These are phyloP conservation scores for Monilinia aucupariae DNA, from an alignment of 2,329 filamentous ascomycete species.

Conservation along the genomic window DNA sequence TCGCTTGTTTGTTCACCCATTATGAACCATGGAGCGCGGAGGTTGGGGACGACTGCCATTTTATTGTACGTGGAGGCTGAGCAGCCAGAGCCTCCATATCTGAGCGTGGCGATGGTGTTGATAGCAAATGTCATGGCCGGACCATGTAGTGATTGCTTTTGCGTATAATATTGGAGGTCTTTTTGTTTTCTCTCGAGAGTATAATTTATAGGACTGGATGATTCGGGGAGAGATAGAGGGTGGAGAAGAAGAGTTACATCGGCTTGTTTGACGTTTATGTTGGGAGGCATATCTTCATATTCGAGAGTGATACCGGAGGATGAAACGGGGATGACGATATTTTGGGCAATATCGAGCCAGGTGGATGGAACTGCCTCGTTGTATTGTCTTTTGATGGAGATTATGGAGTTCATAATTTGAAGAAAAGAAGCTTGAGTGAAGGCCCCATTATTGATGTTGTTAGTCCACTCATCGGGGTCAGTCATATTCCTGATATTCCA, in stretches of 20 bases:
- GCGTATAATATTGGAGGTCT: slow-evolving; percentile 20
- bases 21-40: slow-evolving; percentile 62
- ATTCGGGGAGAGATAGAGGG: slow-evolving; percentile 12
- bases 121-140: slow-evolving; percentile 71
- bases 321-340: slow-evolving; percentile 50
- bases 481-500: slow-evolving; percentile 56
- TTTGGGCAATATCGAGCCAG: slow-evolving; percentile 50
- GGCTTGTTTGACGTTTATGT: slow-evolving; percentile 24
- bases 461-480: slow-evolving; percentile 45
- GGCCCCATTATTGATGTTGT: slow-evolving; percentile 49
- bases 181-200: not conserved
- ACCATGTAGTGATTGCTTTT: slow-evolving; percentile 44
- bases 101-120: slow-evolving; percentile 61
- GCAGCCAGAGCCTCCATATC: slow-evolving; percentile 61
- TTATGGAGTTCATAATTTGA: slow-evolving; percentile 43
- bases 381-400: slow-evolving; percentile 16
- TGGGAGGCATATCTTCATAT: slow-evolving; percentile 20
- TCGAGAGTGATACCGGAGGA: slow-evolving; percentile 48
- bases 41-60: slow-evolving; percentile 57
- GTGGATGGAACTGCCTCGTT: slow-evolving; percentile 42
- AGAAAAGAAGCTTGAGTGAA: slow-evolving; percentile 47
- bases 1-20: slow-evolving; percentile 65
- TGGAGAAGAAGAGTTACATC: slow-evolving; percentile 21
- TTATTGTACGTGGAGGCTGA: slow-evolving; percentile 62
- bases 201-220: not conserved